Evolutionary conservation across 2,329 filamentous ascomycete genomes (phyloP).

Genomic region (Cordyceps sp.): DNA sequence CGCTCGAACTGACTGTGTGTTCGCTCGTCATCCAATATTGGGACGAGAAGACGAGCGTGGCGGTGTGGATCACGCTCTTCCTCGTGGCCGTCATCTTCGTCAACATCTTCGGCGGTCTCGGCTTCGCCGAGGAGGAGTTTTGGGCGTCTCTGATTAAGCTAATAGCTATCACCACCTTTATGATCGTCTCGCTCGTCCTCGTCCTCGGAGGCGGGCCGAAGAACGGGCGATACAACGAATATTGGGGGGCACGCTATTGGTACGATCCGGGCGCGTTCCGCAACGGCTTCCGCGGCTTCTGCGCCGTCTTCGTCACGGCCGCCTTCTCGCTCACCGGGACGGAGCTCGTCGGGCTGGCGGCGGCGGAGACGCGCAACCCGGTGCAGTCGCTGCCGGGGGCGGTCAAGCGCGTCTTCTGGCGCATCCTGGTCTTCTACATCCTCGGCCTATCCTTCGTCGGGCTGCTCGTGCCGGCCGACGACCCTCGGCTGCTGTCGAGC

Average conservation of each 20-base stretch:
- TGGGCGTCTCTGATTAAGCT: slow-evolving; percentile 38
- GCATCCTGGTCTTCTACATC: slow-evolving; percentile 34
- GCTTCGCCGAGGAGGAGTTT: slow-evolving; percentile 40
- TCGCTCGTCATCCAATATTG: slow-evolving; percentile 35
- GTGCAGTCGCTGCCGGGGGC: slow-evolving; percentile 58
- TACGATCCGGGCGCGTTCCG: slow-evolving; percentile 36
- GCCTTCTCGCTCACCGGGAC: slow-evolving; percentile 54
- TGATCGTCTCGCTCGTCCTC: slow-evolving; percentile 41
- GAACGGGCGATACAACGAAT: slow-evolving; percentile 20
- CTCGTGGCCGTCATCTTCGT: slow-evolving; percentile 28
- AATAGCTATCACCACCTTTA: slow-evolving; percentile 40
- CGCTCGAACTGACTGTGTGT: slow-evolving; percentile 32
- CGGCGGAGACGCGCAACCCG: slow-evolving; percentile 51
- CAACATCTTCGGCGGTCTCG: slow-evolving; percentile 38
- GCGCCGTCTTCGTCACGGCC: slow-evolving; percentile 51
- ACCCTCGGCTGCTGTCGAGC: slow-evolving; percentile 24
- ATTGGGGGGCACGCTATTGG: slow-evolving; percentile 26
- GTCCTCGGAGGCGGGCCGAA: slow-evolving; percentile 40
- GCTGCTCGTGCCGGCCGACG: slow-evolving; percentile 24
- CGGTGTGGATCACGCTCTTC: slow-evolving; percentile 37
- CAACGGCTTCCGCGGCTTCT: slow-evolving; percentile 55
- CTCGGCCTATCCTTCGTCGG: slow-evolving; percentile 31
- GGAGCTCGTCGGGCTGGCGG: slow-evolving; percentile 52
- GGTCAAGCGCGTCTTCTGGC: slow-evolving; percentile 55
- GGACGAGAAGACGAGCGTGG: slow-evolving; percentile 26